Percentiles rank a stretch among this genome's conserved stretches.
phyloP scores from a whole-genome alignment of 2,329 filamentous ascomycete species.

The Stagonosporopsis chrysanthemi region DNA sequence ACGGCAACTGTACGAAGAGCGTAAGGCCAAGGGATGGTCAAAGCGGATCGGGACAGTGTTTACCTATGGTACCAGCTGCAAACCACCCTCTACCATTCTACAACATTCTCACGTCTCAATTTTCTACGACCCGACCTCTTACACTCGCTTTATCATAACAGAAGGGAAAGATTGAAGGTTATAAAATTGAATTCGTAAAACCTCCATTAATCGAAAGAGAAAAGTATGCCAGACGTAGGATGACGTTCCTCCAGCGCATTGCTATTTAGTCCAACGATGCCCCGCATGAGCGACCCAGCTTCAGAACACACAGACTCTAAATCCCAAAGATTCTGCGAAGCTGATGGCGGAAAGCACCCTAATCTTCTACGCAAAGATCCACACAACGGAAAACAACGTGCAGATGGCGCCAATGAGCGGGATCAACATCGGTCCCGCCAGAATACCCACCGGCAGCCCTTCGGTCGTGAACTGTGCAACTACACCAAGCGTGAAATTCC shows the following conservation, averaged over 20 bases:
- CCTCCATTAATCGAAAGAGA: neutral
- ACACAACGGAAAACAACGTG: conserved; percentile 32
- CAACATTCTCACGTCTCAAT: no score
- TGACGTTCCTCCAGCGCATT: neutral
- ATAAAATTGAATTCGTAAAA: neutral
- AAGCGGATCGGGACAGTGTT: no score
- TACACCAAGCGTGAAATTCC: conserved; percentile 55
- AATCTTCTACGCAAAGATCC: conserved; percentile 23
- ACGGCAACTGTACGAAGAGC: no score
- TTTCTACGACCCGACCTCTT: no score
- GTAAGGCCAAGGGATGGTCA: no score
- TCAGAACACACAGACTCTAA: neutral
- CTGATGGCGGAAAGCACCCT: neutral
- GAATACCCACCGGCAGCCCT: conserved; percentile 40
- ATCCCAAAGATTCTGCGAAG: neutral
- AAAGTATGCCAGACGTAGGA: neutral
- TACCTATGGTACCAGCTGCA: no score
- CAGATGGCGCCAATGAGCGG: conserved; percentile 24
- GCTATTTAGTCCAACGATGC: neutral
- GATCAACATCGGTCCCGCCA: conserved; percentile 34
- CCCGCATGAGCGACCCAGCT: neutral
- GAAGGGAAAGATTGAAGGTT: neutral
- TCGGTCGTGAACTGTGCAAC: conserved; percentile 48
- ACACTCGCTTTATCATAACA: no score
- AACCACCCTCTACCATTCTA: no score